Evolutionary conservation across 2,329 filamentous ascomycete species (phyloP), one percentile per base, ranked within the genome.

Genomic region (Xylariaceae sp.): DNA sequence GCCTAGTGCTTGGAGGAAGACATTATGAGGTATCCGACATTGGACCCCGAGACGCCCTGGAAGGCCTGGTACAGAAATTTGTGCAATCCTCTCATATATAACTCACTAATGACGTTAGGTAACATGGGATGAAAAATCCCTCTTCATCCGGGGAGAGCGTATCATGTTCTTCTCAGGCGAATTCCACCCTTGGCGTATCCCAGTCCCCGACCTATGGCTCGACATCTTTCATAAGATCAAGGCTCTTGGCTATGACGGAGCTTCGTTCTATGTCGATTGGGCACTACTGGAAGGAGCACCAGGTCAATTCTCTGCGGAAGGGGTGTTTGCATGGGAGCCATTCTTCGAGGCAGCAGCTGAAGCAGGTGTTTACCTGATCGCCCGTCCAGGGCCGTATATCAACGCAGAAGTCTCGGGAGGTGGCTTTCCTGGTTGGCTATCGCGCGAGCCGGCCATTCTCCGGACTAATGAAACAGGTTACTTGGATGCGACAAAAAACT

Each of bases 201-300:
- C 75, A 0, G 72, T 75, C 11, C 71, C 74, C 0, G 69, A 66
- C 1, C 62, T 77, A 0, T 77, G 84, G 73, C 73, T 87, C 9
- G 89, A 92, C 57, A 64, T 92, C 2, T 86, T 95, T 58, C 85
- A 94, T 61, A 95, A 95, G 68, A 82, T 92, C 66, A 90, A 87
- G 66, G 85, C 87, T 0, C 69, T 90, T 1, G 89, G 89, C 0
- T 91, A 90, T 69, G 92, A 87, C 59, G 79, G 81, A 40, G 85
- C 91, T 1, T 90, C 86, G 0, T 90, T 91, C 66, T 92, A 92
- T 61, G 75, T 85, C 6, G 79, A 90, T 59, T 95, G 88, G 89
- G 86, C 85, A 3, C 71, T 92, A 2, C 66, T 90, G 0, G 89
- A 94, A 64, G 87, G 86, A 2, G 84, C 85, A 51, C 82, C 75